Evolutionary conservation across 2,329 filamentous ascomycete species (phyloP), one percentile per base, ranked within the genome.

Genomic region (Zasmidium citrigriseum): DNA sequence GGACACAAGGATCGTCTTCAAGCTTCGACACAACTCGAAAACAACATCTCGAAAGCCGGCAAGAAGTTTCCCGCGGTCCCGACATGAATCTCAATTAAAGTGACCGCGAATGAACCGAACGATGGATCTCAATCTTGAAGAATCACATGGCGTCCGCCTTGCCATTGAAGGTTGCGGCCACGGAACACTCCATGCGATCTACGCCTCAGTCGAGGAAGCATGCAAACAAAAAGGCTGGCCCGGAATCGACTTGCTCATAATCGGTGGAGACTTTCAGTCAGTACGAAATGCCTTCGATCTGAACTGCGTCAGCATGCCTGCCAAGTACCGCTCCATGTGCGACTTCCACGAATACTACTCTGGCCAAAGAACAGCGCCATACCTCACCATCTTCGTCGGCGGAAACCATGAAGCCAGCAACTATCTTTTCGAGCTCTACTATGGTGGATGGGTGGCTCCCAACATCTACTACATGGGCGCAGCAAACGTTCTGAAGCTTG

Each of bases 401-500:
- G 95, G 95, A 2, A 99, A 99, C 72, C 95, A 99, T 70, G 95
- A 99, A 77, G 93, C 95, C 0, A 90, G 90, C 69, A 92, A 90
- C 52, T 87, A 98, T 75, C 80, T 96, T 4, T 95, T 88, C 80
- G 95, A 99, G 76, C 83, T 99, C 0, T 96, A 91, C 78, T 96
- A 98, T 72, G 95, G 95, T 52, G 95, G 95, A 52, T 99, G 95
- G 95, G 95, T 91, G 4, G 93, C 93, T 7, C 92, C 91, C 9
- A 96, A 95, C 66, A 98, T 99, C 63, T 99, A 97, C 80, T 99
- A 97, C 76, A 83, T 98, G 73, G 95, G 95, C 50, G 91, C 92
- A 29, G 91, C 95, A 59, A 97, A 96, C 71, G 88, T 99, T 9
- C 73, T 99, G 44, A 87, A 89, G 18, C 80, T 96, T 27, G 93